A percentile compares a stretch with the other conserved stretches of the same genome.
phyloP scores from a whole-genome alignment of 352 stramenopile species.

The Pythium brachiatum region DNA sequence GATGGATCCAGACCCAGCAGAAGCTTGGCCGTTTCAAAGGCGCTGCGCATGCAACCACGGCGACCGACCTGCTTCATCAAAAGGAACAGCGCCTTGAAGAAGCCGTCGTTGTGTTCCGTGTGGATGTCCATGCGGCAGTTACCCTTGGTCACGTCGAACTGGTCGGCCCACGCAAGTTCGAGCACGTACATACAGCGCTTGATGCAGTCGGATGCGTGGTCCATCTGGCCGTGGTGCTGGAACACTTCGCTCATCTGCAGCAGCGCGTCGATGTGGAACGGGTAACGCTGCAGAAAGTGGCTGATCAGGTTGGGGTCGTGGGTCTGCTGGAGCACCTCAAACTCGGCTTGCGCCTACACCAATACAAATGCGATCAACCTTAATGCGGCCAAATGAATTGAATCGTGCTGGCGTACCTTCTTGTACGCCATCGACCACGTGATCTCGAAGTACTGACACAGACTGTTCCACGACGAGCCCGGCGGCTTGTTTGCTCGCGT shows the following conservation, averaged over 20 bases:
- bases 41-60: conserved; percentile 79
- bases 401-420: conserved; percentile 39
- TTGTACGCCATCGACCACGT: conserved; percentile 88
- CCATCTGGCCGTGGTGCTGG: conserved; percentile 87
- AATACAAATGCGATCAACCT: background rate
- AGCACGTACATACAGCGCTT: conserved; percentile 85
- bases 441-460: conserved; percentile 82
- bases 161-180: conserved; percentile 78
- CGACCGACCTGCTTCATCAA: conserved; percentile 84
- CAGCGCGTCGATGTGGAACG: conserved; percentile 82
- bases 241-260: conserved; percentile 87
- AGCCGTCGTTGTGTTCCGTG: conserved; percentile 72
- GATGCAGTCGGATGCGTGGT: conserved; percentile 80
- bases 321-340: conserved; percentile 74
- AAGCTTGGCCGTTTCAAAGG: conserved; percentile 79
- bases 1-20: conserved; percentile 70
- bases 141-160: conserved; percentile 80
- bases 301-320: conserved; percentile 82
- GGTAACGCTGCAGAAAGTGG: conserved; percentile 79
- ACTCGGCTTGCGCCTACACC: conserved; percentile 70
- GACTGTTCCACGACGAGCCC: conserved; percentile 57
- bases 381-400: background rate
- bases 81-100: conserved; percentile 76
- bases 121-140: conserved; percentile 81
- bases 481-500: conserved; percentile 76